Evolutionary conservation across 2,329 filamentous ascomycete genomes (phyloP).

Genomic region (Sporothrix dimorphospora): DNA sequence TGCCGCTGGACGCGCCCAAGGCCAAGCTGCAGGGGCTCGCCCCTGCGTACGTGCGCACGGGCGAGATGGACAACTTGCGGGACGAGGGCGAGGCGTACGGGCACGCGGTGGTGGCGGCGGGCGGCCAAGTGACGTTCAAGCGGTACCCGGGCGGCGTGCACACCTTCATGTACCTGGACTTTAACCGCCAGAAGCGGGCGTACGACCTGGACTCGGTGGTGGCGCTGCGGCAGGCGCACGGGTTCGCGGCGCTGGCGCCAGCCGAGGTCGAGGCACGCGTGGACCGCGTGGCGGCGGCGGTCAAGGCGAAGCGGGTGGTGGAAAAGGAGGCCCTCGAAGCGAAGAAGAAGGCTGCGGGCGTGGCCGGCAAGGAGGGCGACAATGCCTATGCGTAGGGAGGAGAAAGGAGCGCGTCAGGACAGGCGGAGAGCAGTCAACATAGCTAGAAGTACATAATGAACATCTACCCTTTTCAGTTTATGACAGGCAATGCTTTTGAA

Average conservation of each 20-base stretch:
- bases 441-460: no score
- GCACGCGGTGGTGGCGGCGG: constrained; percentile 21
- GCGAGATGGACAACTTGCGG: constrained; percentile 30
- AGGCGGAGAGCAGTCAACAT: no score
- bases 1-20: constrained; percentile 48
- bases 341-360: not conserved
- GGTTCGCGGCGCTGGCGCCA: constrained; percentile 14
- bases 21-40: constrained; percentile 47
- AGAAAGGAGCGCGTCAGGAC: no score
- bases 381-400: not conserved
- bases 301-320: constrained; percentile 6
- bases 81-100: constrained; percentile 34
- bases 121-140: constrained; percentile 29
- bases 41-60: constrained; percentile 35
- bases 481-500: no score
- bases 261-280: constrained; percentile 24
- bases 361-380: not conserved
- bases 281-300: constrained; percentile 6
- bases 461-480: no score
- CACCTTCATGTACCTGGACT: constrained; percentile 29
- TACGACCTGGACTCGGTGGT: constrained; percentile 30
- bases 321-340: constrained; percentile 10
- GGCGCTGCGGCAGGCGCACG: constrained; percentile 31
- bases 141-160: constrained; percentile 29
- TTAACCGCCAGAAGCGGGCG: constrained; percentile 22